These are phyloP conservation scores for Penicillium brasilianum DNA, from an alignment of 2,329 filamentous ascomycete genomes.

Conservation along the genomic window DNA sequence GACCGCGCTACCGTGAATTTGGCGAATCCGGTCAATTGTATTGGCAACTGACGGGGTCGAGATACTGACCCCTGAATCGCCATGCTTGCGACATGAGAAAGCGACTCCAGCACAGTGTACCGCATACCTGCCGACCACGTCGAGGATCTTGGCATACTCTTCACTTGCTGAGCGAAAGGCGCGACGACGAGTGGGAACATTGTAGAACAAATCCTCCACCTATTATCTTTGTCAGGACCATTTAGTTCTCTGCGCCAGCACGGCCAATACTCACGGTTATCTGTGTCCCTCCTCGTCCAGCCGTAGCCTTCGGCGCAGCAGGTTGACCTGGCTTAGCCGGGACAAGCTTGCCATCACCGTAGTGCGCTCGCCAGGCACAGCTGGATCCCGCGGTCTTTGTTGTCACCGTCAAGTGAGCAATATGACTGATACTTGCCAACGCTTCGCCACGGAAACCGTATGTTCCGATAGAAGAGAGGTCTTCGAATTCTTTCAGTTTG, in stretches of 20 bases:
- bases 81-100: slow-evolving; percentile 96
- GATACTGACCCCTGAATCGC: slow-evolving; percentile 81
- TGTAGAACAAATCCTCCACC: slow-evolving; percentile 97
- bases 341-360: slow-evolving; percentile 78
- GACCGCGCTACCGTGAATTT: slow-evolving; percentile 82
- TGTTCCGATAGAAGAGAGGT: slow-evolving; percentile 84
- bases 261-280: slow-evolving; percentile 68
- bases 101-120: slow-evolving; percentile 89
- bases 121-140: slow-evolving; percentile 90
- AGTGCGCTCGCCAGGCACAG: slow-evolving; percentile 89
- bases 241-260: neutral
- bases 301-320: slow-evolving; percentile 82
- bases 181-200: slow-evolving; percentile 82
- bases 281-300: slow-evolving; percentile 87
- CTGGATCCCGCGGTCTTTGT: slow-evolving; percentile 88
- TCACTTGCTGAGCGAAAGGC: slow-evolving; percentile 92
- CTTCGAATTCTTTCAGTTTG: slow-evolving; percentile 91
- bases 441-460: slow-evolving; percentile 99
- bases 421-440: slow-evolving; percentile 95
- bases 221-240: slow-evolving; percentile 32
- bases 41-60: slow-evolving; percentile 76
- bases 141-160: slow-evolving; percentile 97
- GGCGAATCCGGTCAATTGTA: slow-evolving; percentile 81
- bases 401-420: slow-evolving; percentile 92
- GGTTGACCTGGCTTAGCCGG: slow-evolving; percentile 86